phyloP scores from a whole-genome alignment of 768 basidiomycete genomes.

The Infundibulicybe gibba region DNA sequence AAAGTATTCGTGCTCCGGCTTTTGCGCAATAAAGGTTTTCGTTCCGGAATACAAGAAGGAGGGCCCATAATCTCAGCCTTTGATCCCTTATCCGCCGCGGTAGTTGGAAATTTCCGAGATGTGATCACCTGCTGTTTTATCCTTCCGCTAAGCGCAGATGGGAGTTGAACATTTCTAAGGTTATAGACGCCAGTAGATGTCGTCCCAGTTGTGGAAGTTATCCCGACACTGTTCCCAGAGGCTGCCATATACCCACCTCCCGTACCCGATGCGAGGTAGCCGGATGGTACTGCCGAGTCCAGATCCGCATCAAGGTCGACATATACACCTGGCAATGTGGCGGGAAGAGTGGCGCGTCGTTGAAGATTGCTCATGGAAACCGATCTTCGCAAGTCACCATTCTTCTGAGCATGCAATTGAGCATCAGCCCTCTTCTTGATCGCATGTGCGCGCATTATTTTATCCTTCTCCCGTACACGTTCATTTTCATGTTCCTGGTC shows the following conservation, averaged over 20 bases:
- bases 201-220: conserved; percentile 89
- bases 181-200: conserved; percentile 59
- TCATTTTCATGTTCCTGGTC: conserved; percentile 43
- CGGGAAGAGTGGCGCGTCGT: conserved; percentile 38
- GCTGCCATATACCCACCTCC: conserved; percentile 74
- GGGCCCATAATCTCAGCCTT: conserved; percentile 61
- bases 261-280: conserved; percentile 57
- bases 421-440: conserved; percentile 36
- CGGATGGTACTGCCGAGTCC: conserved; percentile 66
- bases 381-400: conserved; percentile 64
- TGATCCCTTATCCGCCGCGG: conserved; percentile 16
- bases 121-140: conserved; percentile 67
- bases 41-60: conserved; percentile 54
- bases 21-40: conserved; percentile 56
- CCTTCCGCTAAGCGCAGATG: conserved; percentile 49
- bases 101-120: conserved; percentile 45
- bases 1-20: conserved; percentile 81
- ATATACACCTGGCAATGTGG: conserved; percentile 15
- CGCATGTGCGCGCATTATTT: conserved; percentile 26
- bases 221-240: conserved; percentile 90
- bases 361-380: conserved; percentile 78
- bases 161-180: conserved; percentile 44
- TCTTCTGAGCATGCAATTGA: conserved; percentile 20
- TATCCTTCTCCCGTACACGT: conserved; percentile 27
- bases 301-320: conserved; percentile 39